Conservation (phyloP, 352 stramenopile genomes). For the Globisporangium takayamanum region DNA sequence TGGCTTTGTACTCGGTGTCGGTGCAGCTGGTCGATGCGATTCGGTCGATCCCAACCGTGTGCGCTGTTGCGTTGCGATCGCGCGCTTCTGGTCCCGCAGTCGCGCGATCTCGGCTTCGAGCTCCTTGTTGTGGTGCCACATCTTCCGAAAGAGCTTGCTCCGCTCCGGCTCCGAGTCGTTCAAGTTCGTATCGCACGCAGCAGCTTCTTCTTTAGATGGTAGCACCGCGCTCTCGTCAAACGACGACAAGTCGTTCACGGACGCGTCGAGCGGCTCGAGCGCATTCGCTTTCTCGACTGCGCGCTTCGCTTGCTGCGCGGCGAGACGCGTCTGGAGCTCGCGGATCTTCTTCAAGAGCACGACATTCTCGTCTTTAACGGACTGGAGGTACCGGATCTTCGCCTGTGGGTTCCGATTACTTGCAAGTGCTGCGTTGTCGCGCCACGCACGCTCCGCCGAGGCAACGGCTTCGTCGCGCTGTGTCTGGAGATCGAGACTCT, state of each 20-base stretch:
- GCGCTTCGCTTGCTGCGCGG: slow-evolving; percentile 15
- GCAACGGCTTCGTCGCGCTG: slow-evolving; percentile 56
- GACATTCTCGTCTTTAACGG: slow-evolving; percentile 64
- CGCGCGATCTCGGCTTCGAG: slow-evolving; percentile 43
- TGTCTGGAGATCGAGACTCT: slow-evolving; percentile 34
- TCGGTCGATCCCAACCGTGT: slow-evolving; percentile 1
- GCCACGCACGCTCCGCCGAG: slow-evolving; percentile 48
- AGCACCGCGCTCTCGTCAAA: slow-evolving; percentile 17
- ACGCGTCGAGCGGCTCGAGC: slow-evolving; percentile 7
- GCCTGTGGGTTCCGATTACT: slow-evolving; percentile 61
- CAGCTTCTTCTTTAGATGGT: too few species aligned
- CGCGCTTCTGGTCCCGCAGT: slow-evolving; percentile 29
- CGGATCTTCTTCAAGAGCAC: slow-evolving; percentile 40
- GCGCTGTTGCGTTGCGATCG: slow-evolving; percentile 2
- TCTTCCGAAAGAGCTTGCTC: slow-evolving; percentile 38
- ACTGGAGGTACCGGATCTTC: slow-evolving; percentile 69
- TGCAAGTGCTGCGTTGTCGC: slow-evolving; percentile 46
- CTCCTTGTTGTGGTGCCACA: slow-evolving; percentile 41
- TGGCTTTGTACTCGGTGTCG: not conserved
- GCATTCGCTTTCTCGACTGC: slow-evolving; percentile 5
- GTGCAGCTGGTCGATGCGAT: not conserved
- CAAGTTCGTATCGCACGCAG: slow-evolving; percentile 16
- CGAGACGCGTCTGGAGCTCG: slow-evolving; percentile 46
- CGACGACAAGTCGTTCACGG: slow-evolving; percentile 8
- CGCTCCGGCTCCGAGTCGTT: slow-evolving; percentile 25